phyloP scores from a whole-genome alignment of 495 filamentous ascomycete species.

The Tuber brumale region DNA sequence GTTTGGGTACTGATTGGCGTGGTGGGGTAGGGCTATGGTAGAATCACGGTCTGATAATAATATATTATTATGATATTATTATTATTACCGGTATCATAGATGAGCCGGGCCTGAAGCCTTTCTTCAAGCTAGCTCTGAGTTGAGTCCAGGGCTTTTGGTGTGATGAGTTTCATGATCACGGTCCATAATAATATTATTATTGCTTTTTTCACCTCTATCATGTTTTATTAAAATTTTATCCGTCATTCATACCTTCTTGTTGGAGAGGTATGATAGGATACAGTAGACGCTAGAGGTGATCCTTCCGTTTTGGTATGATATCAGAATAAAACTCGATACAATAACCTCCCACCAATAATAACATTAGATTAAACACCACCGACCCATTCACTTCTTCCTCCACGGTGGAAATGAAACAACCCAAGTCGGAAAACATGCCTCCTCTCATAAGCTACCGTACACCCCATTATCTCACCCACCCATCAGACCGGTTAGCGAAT shows the following conservation, averaged over 20 bases:
- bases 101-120: neutral
- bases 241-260: neutral
- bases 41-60: no score
- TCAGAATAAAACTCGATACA: neutral
- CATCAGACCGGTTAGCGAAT: no score
- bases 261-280: neutral
- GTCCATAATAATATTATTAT: neutral
- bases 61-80: no score
- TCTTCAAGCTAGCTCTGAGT: neutral
- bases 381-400: neutral
- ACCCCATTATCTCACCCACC: no score
- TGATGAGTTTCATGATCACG: neutral
- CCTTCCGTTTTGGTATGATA: neutral
- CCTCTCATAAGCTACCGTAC: no score
- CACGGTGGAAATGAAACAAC: neutral
- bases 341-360: neutral
- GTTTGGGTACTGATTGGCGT: slow-evolving; percentile 22
- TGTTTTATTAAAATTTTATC: neutral
- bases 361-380: neutral
- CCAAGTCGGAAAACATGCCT: neutral
- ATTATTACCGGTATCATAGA: neutral
- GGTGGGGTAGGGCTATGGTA: neutral
- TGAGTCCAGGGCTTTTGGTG: neutral
- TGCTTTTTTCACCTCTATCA: neutral
- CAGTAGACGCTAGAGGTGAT: neutral